These are phyloP conservation scores for Candida michaelii DNA, from an alignment of 805 yeast species.

Conservation along the genomic window DNA sequence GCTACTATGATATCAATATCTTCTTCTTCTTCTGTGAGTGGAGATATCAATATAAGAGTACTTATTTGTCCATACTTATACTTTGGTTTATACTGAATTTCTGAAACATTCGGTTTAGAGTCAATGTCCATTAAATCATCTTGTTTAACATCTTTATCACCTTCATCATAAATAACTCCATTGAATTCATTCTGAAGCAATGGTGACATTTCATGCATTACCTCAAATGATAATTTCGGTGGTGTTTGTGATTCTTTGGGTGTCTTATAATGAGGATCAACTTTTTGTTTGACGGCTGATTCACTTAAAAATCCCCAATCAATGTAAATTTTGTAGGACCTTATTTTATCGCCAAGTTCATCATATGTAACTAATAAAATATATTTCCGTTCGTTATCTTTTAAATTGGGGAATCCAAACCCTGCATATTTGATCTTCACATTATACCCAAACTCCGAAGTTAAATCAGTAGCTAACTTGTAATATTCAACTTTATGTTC, in stretches of 20 bases:
- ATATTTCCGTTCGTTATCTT: constrained; percentile 32
- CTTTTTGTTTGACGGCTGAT: constrained; percentile 46
- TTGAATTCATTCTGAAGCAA: constrained; percentile 13
- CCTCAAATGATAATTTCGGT: constrained; percentile 35
- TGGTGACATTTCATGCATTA: constrained; percentile 14
- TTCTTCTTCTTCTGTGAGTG: constrained; percentile 42
- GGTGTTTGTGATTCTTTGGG: constrained; percentile 43
- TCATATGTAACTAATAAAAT: constrained; percentile 46
- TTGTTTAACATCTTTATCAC: constrained; percentile 11
- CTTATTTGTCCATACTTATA: constrained; percentile 17
- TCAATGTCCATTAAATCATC: constrained; percentile 20
- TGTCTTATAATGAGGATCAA: constrained; percentile 50
- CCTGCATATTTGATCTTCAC: constrained; percentile 31
- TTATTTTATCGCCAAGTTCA: constrained; percentile 32
- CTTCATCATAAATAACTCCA: constrained; percentile 14
- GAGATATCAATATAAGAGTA: constrained; percentile 45
- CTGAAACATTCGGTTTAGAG: constrained; percentile 16
- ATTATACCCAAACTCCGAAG: constrained; percentile 20
- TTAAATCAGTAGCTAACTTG: constrained; percentile 30
- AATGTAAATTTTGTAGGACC: constrained; percentile 42
- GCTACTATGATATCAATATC: constrained; percentile 47
- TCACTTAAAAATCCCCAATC: constrained; percentile 58
- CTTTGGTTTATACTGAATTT: constrained; percentile 10
- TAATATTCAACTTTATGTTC: constrained; percentile 60
- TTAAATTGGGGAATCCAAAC: constrained; percentile 47